Evolutionary conservation across 345 rosid genomes (phyloP).

Genomic region (Cardamine resedifolia): DNA sequence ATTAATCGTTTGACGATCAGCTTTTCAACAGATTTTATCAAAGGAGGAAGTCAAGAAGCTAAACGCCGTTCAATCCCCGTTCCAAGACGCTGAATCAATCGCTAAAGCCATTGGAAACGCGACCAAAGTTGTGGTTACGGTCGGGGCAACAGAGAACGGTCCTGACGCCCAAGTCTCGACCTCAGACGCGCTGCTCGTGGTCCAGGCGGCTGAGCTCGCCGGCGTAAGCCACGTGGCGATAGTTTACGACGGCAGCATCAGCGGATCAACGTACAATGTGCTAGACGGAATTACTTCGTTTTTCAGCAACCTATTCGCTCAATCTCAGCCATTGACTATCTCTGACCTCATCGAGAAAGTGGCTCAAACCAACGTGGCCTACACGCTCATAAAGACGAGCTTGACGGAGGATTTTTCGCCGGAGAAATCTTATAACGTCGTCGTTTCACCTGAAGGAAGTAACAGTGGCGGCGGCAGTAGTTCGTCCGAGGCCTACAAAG

Average conservation of each 20-base stretch:
- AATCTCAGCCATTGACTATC: slow-evolving; percentile 55
- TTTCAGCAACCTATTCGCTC: slow-evolving; percentile 70
- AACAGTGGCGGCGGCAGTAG: slow-evolving; percentile 45
- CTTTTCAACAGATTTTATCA: slow-evolving; percentile 65
- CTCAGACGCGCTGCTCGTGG: slow-evolving; percentile 69
- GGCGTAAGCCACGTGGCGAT: slow-evolving; percentile 87
- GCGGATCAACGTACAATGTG: slow-evolving; percentile 65
- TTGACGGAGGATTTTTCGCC: slow-evolving; percentile 80
- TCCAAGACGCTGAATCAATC: slow-evolving; percentile 67
- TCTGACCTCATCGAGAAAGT: slow-evolving; percentile 68
- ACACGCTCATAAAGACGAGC: slow-evolving; percentile 76
- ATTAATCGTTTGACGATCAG: slow-evolving; percentile 4
- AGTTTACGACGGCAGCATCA: slow-evolving; percentile 53
- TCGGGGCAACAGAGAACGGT: slow-evolving; percentile 73
- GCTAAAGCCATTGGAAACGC: slow-evolving; percentile 99
- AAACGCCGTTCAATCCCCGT: slow-evolving; percentile 81
- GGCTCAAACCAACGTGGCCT: slow-evolving; percentile 65
- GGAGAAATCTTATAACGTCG: slow-evolving; percentile 76
- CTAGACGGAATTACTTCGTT: slow-evolving; percentile 78
- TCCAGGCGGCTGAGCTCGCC: slow-evolving; percentile 78
- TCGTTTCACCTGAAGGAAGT: slow-evolving; percentile 76
- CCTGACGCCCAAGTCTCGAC: slow-evolving; percentile 62
- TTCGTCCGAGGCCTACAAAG: slow-evolving; percentile 67
- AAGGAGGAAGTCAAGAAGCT: slow-evolving; percentile 72
- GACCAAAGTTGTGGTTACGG: slow-evolving; percentile 79